These are phyloP conservation scores for Daldinia childiae DNA, from an alignment of 495 filamentous ascomycete genomes.

Conservation along the genomic window DNA sequence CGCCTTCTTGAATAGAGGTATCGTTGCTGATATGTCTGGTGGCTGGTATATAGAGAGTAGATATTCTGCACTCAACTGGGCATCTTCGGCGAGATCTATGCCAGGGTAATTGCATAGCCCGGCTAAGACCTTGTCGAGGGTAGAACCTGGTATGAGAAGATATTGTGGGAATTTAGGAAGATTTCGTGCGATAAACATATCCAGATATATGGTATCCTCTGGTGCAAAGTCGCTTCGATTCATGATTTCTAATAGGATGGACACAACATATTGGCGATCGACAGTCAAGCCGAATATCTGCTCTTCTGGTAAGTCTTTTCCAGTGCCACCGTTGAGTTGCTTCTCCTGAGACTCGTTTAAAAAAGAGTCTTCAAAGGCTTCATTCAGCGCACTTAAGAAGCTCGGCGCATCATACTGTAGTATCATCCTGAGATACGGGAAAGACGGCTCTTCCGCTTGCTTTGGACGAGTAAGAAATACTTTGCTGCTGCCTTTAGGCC, in stretches of 20 bases:
- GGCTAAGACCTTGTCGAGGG: constrained; percentile 79
- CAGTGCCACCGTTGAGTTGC: constrained; percentile 59
- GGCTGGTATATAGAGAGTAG: constrained; percentile 93
- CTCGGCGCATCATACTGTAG: constrained; percentile 89
- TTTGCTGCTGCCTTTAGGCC: constrained; percentile 67
- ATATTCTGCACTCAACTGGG: constrained; percentile 95
- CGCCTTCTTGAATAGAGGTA: constrained; percentile 80
- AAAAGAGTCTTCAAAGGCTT: constrained; percentile 95
- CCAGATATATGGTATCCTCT: constrained; percentile 90
- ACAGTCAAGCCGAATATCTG: constrained; percentile 75
- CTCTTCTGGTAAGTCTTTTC: constrained; percentile 64
- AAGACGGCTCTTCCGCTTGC: constrained; percentile 68
- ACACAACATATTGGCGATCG: constrained; percentile 89
- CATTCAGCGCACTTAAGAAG: constrained; percentile 94
- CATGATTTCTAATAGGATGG: constrained; percentile 90
- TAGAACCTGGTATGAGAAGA: constrained; percentile 86
- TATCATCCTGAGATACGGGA: constrained; percentile 83
- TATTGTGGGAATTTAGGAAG: constrained; percentile 97
- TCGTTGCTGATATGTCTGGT: constrained; percentile 76
- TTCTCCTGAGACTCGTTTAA: constrained; percentile 78
- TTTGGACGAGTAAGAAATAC: constrained; percentile 62
- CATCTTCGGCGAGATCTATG: constrained; percentile 86
- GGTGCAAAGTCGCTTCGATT: constrained; percentile 71
- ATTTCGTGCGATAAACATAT: constrained; percentile 98
- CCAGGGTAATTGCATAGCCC: constrained; percentile 87